These are phyloP conservation scores for Aspergillus sp. DNA, from an alignment of 2,329 filamentous ascomycete genomes.

Conservation along the genomic window DNA sequence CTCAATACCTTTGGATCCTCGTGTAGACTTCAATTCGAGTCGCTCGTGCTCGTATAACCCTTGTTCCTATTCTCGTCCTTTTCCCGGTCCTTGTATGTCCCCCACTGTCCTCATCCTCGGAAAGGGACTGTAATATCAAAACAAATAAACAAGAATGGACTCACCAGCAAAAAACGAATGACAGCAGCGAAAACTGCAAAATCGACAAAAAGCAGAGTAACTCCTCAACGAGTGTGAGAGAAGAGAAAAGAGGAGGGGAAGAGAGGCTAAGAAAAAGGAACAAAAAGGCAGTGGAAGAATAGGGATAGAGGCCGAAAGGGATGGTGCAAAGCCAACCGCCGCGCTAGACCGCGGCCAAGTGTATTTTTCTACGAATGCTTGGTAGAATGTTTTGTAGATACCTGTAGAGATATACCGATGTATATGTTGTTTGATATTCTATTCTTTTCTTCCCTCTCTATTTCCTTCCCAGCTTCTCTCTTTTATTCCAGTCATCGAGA, in stretches of 20 bases:
- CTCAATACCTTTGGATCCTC: too few relatives aligned
- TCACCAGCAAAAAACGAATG: background rate
- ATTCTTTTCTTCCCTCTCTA: background rate
- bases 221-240: background rate
- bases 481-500: background rate
- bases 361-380: background rate
- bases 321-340: background rate
- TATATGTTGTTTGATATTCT: background rate
- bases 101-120: too few relatives aligned
- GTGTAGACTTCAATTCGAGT: too few relatives aligned
- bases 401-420: too few relatives aligned
- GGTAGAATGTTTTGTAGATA: background rate
- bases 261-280: background rate
- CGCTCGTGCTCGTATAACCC: too few relatives aligned
- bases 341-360: background rate
- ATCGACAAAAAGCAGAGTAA: background rate
- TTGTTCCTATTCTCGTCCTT: too few relatives aligned
- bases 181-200: background rate
- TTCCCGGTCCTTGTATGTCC: too few relatives aligned
- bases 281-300: background rate
- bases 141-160: background rate
- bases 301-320: background rate
- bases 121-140: too few relatives aligned
- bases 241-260: background rate
- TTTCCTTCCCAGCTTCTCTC: background rate